Evolutionary conservation across 2,329 filamentous ascomycete species (phyloP), one percentile per base, ranked within the genome.

Genomic region (Pseudogymnoascus sp.): DNA sequence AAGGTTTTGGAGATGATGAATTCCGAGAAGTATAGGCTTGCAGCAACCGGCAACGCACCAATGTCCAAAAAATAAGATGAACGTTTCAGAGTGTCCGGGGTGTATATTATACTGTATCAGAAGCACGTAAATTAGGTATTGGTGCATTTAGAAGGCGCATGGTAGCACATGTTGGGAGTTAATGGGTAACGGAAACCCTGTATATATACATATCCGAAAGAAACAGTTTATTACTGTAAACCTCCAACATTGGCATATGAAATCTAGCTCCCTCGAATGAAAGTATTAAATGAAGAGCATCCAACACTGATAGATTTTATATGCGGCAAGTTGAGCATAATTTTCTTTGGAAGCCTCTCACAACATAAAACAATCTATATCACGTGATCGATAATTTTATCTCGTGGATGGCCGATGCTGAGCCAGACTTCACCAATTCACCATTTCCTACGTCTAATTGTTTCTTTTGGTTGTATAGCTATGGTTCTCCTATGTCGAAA

Each of bases 1-100:
- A 82, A 83, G 72, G 79, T 86, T 21, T 79, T 85, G 70, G 81
- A 86, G 71, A 72, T 85, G 37, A 75, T 88, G 62, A 80, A 78
- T 63, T 79, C 75, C 64, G 78, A 83, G 70, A 79, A 79, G 63
- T 81, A 81, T 69, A 68, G 67, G 45, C 64, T 67, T 54, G 67
- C 71, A 26, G 65, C 61, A 34, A 69, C 70, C 63, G 68, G 67
- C 16, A 70, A 66, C 62, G 67, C 70, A n/a, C 73, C 71, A 31
- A 70, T 71, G 65, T 12, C 57, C 36, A 34, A 36, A 29, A 34
- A 29, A 34, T 45, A 47, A 57, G 51, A 10, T 34, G 29, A 57
- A 57, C 11, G 21, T 57, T 57, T 11, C 11, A 57, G 29, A 36
- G 51, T 57, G 11, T 57, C 51, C 51, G 51, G 29, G 16, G 6